phyloP scores from a whole-genome alignment of 2,329 filamentous ascomycete species.

The Ophiostoma triangulosporum region DNA sequence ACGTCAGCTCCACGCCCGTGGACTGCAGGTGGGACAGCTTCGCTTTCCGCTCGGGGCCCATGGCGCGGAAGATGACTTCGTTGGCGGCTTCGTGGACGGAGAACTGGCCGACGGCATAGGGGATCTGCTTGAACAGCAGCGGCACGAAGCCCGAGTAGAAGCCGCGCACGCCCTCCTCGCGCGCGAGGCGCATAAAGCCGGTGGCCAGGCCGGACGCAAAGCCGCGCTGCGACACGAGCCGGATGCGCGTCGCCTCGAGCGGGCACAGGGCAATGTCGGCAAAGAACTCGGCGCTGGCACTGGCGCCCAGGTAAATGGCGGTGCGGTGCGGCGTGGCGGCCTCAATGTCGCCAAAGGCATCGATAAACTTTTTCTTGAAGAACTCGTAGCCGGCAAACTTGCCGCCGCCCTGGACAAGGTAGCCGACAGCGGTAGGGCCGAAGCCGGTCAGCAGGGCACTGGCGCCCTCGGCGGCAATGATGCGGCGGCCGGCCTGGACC shows the following conservation, averaged over 20 bases:
- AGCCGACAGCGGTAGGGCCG: constrained; percentile 74
- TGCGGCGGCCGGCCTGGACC: constrained; percentile 64
- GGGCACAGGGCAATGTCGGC: constrained; percentile 77
- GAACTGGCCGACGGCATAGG: constrained; percentile 91
- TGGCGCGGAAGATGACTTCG: constrained; percentile 55
- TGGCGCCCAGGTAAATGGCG: constrained; percentile 58
- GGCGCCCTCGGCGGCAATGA: constrained; percentile 66
- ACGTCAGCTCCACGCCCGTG: constrained; percentile 73
- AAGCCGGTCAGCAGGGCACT: constrained; percentile 70
- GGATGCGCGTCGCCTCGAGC: constrained; percentile 67
- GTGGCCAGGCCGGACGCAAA: constrained; percentile 60
- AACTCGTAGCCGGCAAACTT: constrained; percentile 90
- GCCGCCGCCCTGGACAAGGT: constrained; percentile 79
- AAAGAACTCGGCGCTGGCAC: constrained; percentile 56
- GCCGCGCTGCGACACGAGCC: constrained; percentile 68
- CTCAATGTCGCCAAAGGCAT: constrained; percentile 43
- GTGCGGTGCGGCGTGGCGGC: constrained; percentile 31
- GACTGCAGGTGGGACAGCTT: constrained; percentile 56
- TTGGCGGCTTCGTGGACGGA: constrained; percentile 83
- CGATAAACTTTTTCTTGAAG: constrained; percentile 83
- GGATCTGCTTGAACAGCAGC: constrained; percentile 77
- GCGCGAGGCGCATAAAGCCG: constrained; percentile 62
- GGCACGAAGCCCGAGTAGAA: constrained; percentile 90
- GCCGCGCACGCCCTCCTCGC: constrained; percentile 64
- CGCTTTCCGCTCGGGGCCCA: constrained; percentile 55